phyloP scores from a whole-genome alignment of 1,284 basidiomycete genomes.

The Cryptococcus sp. region DNA sequence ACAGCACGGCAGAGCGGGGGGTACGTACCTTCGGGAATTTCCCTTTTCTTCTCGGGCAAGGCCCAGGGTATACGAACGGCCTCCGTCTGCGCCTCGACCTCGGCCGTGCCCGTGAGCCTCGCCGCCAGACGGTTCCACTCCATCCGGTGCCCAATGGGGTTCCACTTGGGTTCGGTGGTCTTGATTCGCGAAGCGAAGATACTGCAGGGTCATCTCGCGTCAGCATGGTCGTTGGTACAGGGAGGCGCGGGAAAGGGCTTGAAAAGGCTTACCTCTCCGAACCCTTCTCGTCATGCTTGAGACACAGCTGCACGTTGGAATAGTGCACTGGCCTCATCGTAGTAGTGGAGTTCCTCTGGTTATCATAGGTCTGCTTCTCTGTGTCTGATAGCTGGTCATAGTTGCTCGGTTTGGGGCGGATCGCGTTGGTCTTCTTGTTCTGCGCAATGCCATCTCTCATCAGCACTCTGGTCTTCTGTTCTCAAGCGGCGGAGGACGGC shows the following conservation, averaged over 20 bases:
- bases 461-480: not conserved
- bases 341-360: constrained; percentile 30
- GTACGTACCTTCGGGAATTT: constrained; percentile 11
- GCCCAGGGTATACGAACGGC: constrained; percentile 39
- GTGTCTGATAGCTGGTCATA: constrained; percentile 22
- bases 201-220: constrained; percentile 10
- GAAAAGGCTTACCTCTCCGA: constrained; percentile 25
- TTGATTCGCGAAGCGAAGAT: constrained; percentile 42
- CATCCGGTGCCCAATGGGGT: constrained; percentile 21
- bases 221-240: not conserved
- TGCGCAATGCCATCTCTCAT: constrained; percentile 7
- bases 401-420: constrained; percentile 31
- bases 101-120: constrained; percentile 21
- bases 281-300: constrained; percentile 28
- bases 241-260: not conserved
- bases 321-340: constrained; percentile 43
- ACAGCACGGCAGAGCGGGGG: not conserved
- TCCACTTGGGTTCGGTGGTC: constrained; percentile 32
- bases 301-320: constrained; percentile 46
- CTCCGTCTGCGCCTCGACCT: constrained; percentile 9
- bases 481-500: not conserved
- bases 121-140: constrained; percentile 39
- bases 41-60: constrained; percentile 9
- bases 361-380: constrained; percentile 21
- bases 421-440: constrained; percentile 35